Evolutionary conservation across 2,329 filamentous ascomycete species (phyloP), one percentile per base, ranked within the genome.

Genomic region (Ceratocystis diversiconidia): DNA sequence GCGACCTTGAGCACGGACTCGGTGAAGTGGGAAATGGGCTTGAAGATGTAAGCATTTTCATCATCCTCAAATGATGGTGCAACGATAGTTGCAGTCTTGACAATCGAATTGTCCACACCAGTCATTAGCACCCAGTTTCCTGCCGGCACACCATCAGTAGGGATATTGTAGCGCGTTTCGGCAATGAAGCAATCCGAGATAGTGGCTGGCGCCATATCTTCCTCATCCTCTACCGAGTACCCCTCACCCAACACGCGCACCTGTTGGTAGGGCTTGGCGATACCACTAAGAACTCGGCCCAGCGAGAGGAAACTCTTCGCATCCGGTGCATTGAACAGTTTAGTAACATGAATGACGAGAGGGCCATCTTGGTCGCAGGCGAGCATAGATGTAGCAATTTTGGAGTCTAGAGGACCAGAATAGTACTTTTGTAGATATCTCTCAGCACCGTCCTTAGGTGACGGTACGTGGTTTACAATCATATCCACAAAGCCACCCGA

Each of bases 1-100:
- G 94, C 94, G 43, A 99, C 88, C 78, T 99, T 99, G 76, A 99
- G 88, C 0, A 99, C 92, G 0, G 92, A 96, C 74, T 99, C 90
- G 41, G 94, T 97, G 76, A 97, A 95, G 76, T 99, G 94, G 7
- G 86, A 85, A 68, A 99, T 83, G 0, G 94, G 92, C 69, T 86
- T 88, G 82, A 99, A 97, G 72, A 99, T 95, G 75, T 95, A 95
- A 0, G 90, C 91, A 68, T 95, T 91, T 74, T 97, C 92, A 60
- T 94, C 85, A 63, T 95, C 87, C 30, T 90, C 87, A 7, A 96
- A 80, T 69, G 85, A 87, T 48, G 85, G 84, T 1, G 90, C 85
- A 36, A 99, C 85, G 61, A 99, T 81, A 0, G 94, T 99, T 7
- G 94, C 94, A 2, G 91, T 92, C 76, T 99, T 99, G 76, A 97